phyloP scores from a whole-genome alignment of 352 stramenopile genomes.

The Paralagenidium karlingii region DNA sequence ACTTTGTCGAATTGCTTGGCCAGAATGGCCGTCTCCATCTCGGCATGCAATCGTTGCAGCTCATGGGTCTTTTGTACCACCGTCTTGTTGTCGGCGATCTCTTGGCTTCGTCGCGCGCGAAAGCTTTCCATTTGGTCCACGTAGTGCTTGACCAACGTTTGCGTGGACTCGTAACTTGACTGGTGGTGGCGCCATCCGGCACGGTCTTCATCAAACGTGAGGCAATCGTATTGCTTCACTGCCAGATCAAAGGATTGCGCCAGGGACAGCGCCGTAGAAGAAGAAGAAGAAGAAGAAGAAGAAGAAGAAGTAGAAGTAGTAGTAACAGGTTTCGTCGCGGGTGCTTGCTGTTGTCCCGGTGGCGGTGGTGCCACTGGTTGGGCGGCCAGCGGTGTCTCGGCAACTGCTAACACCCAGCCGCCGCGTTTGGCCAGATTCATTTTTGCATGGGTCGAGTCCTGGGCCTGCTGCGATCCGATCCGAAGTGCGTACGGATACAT shows the following conservation, averaged over 20 bases:
- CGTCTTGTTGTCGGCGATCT: constrained; percentile 27
- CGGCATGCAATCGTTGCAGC: constrained; percentile 22
- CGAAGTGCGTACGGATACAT: constrained; percentile 22
- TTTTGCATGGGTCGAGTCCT: too few species aligned
- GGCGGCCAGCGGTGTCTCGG: too few species aligned
- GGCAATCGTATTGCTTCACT: constrained; percentile 23
- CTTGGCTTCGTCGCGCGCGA: constrained; percentile 10
- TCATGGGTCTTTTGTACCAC: constrained; percentile 28
- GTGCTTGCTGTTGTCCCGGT: too few species aligned
- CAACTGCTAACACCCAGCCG: too few species aligned
- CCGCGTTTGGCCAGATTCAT: too few species aligned
- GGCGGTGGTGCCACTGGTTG: too few species aligned
- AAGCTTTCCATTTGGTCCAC: constrained; percentile 10
- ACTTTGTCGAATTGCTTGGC: constrained; percentile 21
- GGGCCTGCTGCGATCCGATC: too few species aligned
- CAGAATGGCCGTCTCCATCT: constrained; percentile 31
- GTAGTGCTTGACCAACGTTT: constrained; percentile 12
- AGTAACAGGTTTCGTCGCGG: too few species aligned
- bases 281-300: too few species aligned
- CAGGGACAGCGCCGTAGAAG: constrained; percentile 28
- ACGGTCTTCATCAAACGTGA: constrained; percentile 12
- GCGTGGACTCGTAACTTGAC: constrained; percentile 23
- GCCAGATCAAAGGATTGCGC: constrained; percentile 35
- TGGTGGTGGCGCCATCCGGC: constrained; percentile 17
- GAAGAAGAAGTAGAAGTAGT: too few species aligned